These are phyloP conservation scores for Populus alba DNA, from an alignment of 345 rosid genomes.

Conservation along the genomic window DNA sequence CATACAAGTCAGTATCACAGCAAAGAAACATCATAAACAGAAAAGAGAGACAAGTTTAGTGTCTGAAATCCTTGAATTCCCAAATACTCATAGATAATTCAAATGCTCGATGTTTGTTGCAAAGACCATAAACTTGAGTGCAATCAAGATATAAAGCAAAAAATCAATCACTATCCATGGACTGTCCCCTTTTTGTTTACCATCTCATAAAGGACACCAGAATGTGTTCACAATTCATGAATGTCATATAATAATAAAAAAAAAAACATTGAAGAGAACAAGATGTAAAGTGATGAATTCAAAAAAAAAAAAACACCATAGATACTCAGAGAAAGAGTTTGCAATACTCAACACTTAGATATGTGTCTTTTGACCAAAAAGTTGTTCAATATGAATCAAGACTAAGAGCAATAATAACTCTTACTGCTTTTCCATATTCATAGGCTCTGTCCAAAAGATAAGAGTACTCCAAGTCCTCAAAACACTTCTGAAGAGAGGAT, in stretches of 20 bases:
- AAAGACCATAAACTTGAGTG: not conserved
- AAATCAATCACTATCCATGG: not conserved
- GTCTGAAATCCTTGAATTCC: not conserved
- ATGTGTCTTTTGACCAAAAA: not conserved
- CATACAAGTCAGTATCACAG: not conserved
- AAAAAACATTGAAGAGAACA: not conserved
- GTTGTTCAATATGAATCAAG: not conserved
- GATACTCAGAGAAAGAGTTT: not conserved
- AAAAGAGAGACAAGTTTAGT: not conserved
- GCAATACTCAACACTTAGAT: not conserved
- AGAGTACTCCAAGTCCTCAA: slow-evolving; percentile 94
- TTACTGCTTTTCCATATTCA: slow-evolving; percentile 74
- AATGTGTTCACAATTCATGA: not conserved
- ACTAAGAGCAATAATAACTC: slow-evolving; percentile 16
- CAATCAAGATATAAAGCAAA: not conserved
- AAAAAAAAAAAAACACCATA: not conserved
- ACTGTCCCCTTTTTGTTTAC: not conserved
- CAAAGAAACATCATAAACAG: slow-evolving; percentile 2
- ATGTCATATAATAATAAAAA: too few species aligned
- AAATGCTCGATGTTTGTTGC: not conserved
- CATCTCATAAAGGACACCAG: not conserved
- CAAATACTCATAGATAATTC: not conserved
- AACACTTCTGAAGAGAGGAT: slow-evolving; percentile 96
- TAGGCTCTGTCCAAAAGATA: slow-evolving; percentile 86
- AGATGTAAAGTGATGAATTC: not conserved